Conservation (phyloP, 345 rosid species). For the Euphorbia pulcherrima region DNA sequence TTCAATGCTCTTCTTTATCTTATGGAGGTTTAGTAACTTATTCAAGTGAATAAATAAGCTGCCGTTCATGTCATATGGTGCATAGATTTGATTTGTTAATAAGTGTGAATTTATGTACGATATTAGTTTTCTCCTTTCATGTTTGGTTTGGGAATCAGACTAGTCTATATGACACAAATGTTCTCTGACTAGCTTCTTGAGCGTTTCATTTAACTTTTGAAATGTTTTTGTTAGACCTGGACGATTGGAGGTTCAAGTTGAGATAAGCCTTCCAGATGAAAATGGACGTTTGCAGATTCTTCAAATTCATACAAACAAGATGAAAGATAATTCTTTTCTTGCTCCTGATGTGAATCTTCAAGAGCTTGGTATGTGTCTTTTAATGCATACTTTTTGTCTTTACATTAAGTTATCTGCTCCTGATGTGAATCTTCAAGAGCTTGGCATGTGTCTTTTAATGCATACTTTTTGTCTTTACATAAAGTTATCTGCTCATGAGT, state of each 20-base stretch:
- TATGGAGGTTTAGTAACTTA: not conserved
- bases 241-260: slow-evolving; percentile 96
- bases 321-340: slow-evolving; percentile 97
- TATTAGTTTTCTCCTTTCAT: not conserved
- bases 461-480: not conserved
- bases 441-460: too few relatives aligned
- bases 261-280: slow-evolving; percentile 99
- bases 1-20: not conserved
- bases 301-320: slow-evolving; percentile 94
- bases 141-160: not conserved
- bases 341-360: slow-evolving; percentile 76
- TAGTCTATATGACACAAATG: not conserved
- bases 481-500: not conserved
- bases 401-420: too few relatives aligned
- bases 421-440: too few relatives aligned
- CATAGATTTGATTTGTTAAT: not conserved
- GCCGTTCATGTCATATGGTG: not conserved
- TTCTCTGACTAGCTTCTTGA: not conserved
- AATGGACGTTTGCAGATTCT: slow-evolving; percentile 93
- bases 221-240: slow-evolving; percentile 67
- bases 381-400: slow-evolving; percentile 13
- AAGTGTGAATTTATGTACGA: too few relatives aligned
- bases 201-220: not conserved
- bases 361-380: slow-evolving; percentile 69
- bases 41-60: not conserved